Evolutionary conservation across 345 rosid species (phyloP), one percentile per base, ranked within the genome.

Genomic region (Cardamine resedifolia): DNA sequence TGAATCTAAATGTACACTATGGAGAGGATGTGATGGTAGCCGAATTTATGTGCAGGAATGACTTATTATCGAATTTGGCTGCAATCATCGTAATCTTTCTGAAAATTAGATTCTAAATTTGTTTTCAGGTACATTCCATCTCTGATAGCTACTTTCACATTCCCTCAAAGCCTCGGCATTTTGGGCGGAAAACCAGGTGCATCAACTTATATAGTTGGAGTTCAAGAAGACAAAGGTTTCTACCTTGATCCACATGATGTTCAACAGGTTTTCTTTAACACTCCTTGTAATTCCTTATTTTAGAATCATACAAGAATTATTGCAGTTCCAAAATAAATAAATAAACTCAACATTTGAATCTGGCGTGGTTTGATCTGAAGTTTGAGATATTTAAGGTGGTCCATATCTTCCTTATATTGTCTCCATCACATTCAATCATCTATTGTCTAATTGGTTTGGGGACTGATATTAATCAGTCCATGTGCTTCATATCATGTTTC

Each of bases 231-330:
- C 21, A 80, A 82, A 66, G 89, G 83, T 56, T 83, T 89, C 57
- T 95, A 89, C 80, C 99, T 95, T 59, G 97, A 94, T 82, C 99
- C 99, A 0, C 99, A 95, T 43, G 89, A 88, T 2, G 90, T 83
- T 71, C 98, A 88, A 64, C 83, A 57, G 85, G 98, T 70, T 47
- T 36, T 62, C 58, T 48, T 52, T n/a, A 9, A 11, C 36, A 57
- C 15, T 58, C 62, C 33, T 58, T 61, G 4, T 23, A 45, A 33
- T 16, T 75, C 16, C 41, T 50, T 10, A 19, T 20, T 30, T 64
- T 58, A 18, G 10, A 28, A 28, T 41, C 47, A 41, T 38, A 49
- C 43, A 33, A 14, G 28, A 57, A 31, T 28, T 63, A 58, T 14
- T 34, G 14, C 48, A 15, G 26, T 51, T 20, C 58, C 2, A 15